Percentiles rank a stretch among this genome's conserved stretches.
phyloP scores from a whole-genome alignment of 2,329 filamentous ascomycete genomes.

The Trichophyton simii region DNA sequence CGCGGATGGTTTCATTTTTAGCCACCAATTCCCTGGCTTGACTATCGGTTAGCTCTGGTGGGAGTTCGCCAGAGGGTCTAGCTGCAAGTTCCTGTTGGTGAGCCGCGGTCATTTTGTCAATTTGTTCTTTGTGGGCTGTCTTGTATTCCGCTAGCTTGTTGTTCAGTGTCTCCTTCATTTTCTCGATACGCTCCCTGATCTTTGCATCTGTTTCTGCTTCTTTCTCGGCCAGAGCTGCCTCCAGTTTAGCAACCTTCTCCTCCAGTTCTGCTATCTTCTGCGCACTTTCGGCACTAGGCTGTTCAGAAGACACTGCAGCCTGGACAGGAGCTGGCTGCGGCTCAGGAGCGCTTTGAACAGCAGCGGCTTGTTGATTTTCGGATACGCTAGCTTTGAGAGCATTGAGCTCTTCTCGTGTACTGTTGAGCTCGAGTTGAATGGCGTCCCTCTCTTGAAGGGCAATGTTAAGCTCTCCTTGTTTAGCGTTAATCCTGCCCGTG shows the following conservation, averaged over 20 bases:
- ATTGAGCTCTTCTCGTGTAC: conserved; percentile 47
- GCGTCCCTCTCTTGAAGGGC: conserved; percentile 51
- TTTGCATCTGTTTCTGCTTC: conserved; percentile 39
- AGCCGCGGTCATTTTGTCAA: conserved; percentile 36
- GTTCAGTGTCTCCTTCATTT: conserved; percentile 56
- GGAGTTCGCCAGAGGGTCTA: conserved; percentile 21
- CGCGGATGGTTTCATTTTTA: conserved; percentile 38
- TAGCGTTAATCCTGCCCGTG: conserved; percentile 47
- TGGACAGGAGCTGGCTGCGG: conserved; percentile 23
- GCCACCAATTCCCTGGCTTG: conserved; percentile 40
- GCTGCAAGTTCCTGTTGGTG: conserved; percentile 35
- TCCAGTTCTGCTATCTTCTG: conserved; percentile 51
- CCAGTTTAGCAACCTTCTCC: conserved; percentile 42
- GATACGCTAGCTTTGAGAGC: conserved; percentile 40
- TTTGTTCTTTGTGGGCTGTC: conserved; percentile 37
- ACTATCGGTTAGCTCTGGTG: conserved; percentile 35
- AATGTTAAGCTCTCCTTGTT: conserved; percentile 37
- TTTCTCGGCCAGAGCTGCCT: conserved; percentile 42
- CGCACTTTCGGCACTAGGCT: conserved; percentile 24
- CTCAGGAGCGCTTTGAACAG: conserved; percentile 41
- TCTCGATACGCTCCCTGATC: conserved; percentile 38
- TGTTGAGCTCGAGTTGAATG: conserved; percentile 55
- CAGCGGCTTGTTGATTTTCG: conserved; percentile 17
- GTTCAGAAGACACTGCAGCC: conserved; percentile 16
- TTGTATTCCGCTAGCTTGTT: conserved; percentile 51